A percentile compares a stretch with the other conserved stretches of the same genome.
phyloP scores from a whole-genome alignment of 495 filamentous ascomycete genomes.

The Pseudotulostoma volvatum region DNA sequence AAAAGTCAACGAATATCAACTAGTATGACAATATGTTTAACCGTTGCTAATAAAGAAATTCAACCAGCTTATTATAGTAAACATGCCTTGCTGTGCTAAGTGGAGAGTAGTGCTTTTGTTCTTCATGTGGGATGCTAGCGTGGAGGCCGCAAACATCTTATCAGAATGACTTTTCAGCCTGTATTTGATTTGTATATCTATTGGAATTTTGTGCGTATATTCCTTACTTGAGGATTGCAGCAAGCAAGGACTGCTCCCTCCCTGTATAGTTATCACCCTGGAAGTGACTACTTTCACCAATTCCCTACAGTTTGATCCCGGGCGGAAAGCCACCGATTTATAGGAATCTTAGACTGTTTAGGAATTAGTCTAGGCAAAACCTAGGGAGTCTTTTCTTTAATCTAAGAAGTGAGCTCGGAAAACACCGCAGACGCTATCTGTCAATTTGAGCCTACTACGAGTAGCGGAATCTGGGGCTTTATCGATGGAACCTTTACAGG shows the following conservation, averaged over 20 bases:
- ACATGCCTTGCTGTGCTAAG: no score
- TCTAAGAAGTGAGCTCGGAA: neutral
- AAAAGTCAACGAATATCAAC: no score
- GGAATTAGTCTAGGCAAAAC: neutral
- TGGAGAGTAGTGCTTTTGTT: no score
- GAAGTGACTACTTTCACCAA: neutral
- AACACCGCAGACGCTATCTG: neutral
- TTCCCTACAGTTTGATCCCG: neutral
- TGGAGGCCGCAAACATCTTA: neutral
- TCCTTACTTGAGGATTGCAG: neutral
- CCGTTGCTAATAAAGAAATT: no score
- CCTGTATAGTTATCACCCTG: neutral
- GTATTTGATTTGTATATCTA: neutral
- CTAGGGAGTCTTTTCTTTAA: neutral
- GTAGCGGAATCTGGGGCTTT: no score
- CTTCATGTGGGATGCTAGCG: no score
- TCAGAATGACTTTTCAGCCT: neutral
- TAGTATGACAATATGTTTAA: no score
- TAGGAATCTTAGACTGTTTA: neutral
- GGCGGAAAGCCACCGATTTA: neutral
- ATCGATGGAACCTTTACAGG: no score
- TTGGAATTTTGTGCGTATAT: neutral
- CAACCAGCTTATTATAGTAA: no score
- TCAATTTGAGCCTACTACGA: no score
- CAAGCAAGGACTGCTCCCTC: neutral